These are phyloP conservation scores for Eucalyptus pauciflora DNA, from an alignment of 345 rosid genomes.

Conservation along the genomic window DNA sequence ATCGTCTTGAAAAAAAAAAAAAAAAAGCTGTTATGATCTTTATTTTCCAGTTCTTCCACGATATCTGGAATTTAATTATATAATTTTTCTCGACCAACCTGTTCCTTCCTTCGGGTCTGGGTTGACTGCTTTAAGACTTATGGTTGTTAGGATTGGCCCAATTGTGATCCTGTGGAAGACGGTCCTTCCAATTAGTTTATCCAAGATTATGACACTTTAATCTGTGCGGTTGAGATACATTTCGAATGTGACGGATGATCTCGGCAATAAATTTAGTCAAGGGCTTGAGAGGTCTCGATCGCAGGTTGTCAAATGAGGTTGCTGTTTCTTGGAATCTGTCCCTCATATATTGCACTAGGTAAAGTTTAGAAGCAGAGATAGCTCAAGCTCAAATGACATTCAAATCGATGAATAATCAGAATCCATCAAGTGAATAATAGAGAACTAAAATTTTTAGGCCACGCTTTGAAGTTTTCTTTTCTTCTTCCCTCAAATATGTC, in stretches of 20 bases:
- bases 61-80: not conserved
- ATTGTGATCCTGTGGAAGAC: not conserved
- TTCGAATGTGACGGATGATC: not conserved
- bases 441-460: not conserved
- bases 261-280: not conserved
- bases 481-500: not conserved
- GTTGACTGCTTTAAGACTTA: not conserved
- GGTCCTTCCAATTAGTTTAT: not conserved
- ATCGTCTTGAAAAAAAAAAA: not conserved
- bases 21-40: not conserved
- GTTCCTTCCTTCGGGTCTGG: not conserved
- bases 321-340: not conserved
- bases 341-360: not conserved
- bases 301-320: not conserved
- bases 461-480: not conserved
- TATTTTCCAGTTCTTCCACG: not conserved
- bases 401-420: not conserved
- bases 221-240: not conserved
- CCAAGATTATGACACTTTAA: not conserved
- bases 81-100: not conserved
- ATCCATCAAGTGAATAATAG: not conserved
- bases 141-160: not conserved
- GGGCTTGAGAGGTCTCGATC: not conserved
- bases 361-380: not conserved
- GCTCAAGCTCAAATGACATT: not conserved